A percentile compares a stretch with the other conserved stretches of the same genome.
These are phyloP conservation scores for Candida alai DNA, from an alignment of 805 yeast species.

Conservation along the genomic window DNA sequence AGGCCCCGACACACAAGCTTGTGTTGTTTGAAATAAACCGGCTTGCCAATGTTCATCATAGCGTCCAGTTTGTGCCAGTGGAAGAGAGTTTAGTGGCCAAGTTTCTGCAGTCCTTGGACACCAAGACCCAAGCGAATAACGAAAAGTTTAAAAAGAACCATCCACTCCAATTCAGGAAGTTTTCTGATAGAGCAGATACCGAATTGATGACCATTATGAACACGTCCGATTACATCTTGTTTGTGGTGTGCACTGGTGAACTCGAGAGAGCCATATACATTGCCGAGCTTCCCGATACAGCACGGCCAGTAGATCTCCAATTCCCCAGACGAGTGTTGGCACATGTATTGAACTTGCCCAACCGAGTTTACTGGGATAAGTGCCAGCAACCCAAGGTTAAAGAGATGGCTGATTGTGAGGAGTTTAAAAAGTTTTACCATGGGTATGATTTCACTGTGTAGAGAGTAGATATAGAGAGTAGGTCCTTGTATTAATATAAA, in stretches of 20 bases:
- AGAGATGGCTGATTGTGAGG: constrained; percentile 61
- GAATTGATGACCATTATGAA: constrained; percentile 20
- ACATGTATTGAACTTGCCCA: constrained; percentile 52
- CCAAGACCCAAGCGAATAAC: constrained; percentile 42
- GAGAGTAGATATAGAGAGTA: not conserved
- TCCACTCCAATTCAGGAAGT: constrained; percentile 39
- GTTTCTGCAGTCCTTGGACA: constrained; percentile 46
- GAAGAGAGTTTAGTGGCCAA: constrained; percentile 39
- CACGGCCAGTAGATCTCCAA: constrained; percentile 61
- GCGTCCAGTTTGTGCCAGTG: constrained; percentile 74
- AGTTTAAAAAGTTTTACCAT: constrained; percentile 54
- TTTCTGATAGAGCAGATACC: constrained; percentile 18
- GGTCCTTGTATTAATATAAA: no score
- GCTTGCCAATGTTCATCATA: constrained; percentile 64
- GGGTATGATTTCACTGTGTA: constrained; percentile 46
- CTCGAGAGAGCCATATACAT: constrained; percentile 15
- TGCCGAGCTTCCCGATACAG: constrained; percentile 18
- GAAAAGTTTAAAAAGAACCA: constrained; percentile 42
- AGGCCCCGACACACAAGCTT: constrained; percentile 41
- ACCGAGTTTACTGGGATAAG: constrained; percentile 70
- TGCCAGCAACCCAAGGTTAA: constrained; percentile 62
- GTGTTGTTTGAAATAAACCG: constrained; percentile 72
- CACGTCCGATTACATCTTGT: constrained; percentile 35
- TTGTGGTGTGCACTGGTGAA: constrained; percentile 24
- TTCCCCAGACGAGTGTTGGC: constrained; percentile 83